phyloP scores from a whole-genome alignment of 2,329 filamentous ascomycete genomes.

The Alternaria triticimaculans region DNA sequence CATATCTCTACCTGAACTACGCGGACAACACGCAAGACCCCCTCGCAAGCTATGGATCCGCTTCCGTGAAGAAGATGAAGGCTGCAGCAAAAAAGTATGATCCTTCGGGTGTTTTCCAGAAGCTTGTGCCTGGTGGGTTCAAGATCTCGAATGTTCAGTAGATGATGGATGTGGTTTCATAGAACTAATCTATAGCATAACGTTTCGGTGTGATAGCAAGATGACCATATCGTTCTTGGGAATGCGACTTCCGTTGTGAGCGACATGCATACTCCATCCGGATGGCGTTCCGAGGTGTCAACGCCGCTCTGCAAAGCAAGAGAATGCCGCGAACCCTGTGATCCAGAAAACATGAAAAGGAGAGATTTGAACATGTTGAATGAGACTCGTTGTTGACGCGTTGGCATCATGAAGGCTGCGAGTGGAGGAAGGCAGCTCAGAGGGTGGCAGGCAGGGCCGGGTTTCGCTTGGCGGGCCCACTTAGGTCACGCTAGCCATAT shows the following conservation, averaged over 20 bases:
- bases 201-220: neutral
- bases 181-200: neutral
- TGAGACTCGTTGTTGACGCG: neutral
- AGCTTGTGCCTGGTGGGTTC: conserved; percentile 33
- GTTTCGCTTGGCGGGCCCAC: neutral
- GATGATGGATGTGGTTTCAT: neutral
- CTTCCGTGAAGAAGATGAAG: conserved; percentile 29
- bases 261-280: neutral
- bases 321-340: fast-evolving
- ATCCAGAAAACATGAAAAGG: fast-evolving
- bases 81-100: conserved; percentile 30
- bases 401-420: neutral
- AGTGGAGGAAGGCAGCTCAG: neutral
- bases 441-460: neutral
- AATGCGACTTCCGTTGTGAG: neutral
- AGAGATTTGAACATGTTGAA: neutral
- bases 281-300: neutral
- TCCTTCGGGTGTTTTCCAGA: conserved; percentile 32
- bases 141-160: conserved; percentile 31
- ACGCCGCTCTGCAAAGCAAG: neutral
- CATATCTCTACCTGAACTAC: conserved; percentile 45
- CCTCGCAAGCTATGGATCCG: conserved; percentile 27
- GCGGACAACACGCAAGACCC: conserved; percentile 31
- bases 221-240: neutral
- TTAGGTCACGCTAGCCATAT: neutral